Evolutionary conservation across 2,329 filamentous ascomycete genomes (phyloP), one percentile per base, ranked within the genome.

Genomic region (Fusarium goolgardi): DNA sequence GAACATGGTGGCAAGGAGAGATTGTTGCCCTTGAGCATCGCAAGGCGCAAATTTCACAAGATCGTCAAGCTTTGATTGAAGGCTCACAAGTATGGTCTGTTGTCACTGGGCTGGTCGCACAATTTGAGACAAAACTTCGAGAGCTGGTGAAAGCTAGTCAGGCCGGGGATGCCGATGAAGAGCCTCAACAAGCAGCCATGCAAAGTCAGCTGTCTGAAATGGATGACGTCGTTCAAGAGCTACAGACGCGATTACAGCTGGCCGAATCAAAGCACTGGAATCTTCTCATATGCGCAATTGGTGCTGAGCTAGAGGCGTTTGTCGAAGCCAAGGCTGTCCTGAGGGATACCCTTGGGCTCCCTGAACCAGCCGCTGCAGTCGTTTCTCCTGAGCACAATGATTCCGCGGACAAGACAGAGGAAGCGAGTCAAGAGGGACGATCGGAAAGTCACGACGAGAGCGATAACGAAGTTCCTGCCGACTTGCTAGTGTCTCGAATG

Each of bases 281-380:
- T 58, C 79, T 94, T 18, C 81, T 95, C 20, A 88, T 94, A 6
- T 91, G 88, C 52, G 91, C 91, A 13, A 88, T 95, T 34, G 90
- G 91, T 1, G 91, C 92, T 0, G 92, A 93, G 75, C 74, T 91
- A 2, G 88, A 90, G 60, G 89, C 90, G 4, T 89, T 92, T 63
- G 80, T 80, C 32, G 85, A 90, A 71, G 89, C 88, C 2, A 83
- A 85, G 69, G 77, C 81, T 5, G 81, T 92, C 41, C 78, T 92
- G n/a, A 63, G 71, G 40, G 61, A 60, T 15, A 65, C 69, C 4
- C 50, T 74, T 6, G 69, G 15, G 39, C 56, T 11, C 11, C 50
- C 20, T 12, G 56, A 59, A 2, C n/a, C 43, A 6, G 27, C 35
- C 6, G 63, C 70, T 11, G 51, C 59, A 3, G 64, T 57, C 10